A percentile compares a stretch with the other conserved stretches of the same genome.
These are phyloP conservation scores for Penicillium sp. DNA, from an alignment of 2,329 filamentous ascomycete genomes.

Conservation along the genomic window DNA sequence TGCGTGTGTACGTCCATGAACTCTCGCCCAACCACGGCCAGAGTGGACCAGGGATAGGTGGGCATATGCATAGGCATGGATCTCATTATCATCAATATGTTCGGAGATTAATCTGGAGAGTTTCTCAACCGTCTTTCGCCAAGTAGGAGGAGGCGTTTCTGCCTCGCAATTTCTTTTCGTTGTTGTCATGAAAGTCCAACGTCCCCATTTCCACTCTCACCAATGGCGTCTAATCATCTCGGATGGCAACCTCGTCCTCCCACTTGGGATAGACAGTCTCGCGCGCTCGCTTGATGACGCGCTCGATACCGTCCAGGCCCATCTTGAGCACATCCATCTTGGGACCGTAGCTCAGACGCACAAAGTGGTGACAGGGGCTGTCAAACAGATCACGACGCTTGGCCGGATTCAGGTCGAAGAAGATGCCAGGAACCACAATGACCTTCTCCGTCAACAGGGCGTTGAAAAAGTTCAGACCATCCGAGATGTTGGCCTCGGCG, in stretches of 20 bases:
- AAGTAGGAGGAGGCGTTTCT: too few species aligned
- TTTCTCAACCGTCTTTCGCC: too few species aligned
- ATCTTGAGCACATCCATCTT: constrained; percentile 71
- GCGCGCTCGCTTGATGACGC: constrained; percentile 56
- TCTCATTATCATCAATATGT: too few species aligned
- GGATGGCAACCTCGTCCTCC: constrained; percentile 35
- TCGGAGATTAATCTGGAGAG: too few species aligned
- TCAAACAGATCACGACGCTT: constrained; percentile 88
- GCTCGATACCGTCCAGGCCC: constrained; percentile 78
- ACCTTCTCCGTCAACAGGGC: constrained; percentile 89
- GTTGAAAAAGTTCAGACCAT: constrained; percentile 95
- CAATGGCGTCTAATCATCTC: constrained; percentile 23
- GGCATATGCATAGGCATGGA: too few species aligned
- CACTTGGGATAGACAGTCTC: constrained; percentile 22
- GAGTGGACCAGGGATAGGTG: too few species aligned
- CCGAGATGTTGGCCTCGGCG: constrained; percentile 64
- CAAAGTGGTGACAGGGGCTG: constrained; percentile 87
- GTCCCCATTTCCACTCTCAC: not conserved
- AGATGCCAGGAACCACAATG: constrained; percentile 94
- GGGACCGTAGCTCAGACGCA: constrained; percentile 77
- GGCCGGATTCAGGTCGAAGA: constrained; percentile 92
- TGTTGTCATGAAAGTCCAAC: not conserved
- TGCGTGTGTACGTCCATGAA: too few species aligned
- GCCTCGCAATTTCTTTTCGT: too few species aligned
- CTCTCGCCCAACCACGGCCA: too few species aligned